Evolutionary conservation across 2,329 filamentous ascomycete genomes (phyloP), one percentile per base, ranked within the genome.

Genomic region (Diaporthe nobilis): DNA sequence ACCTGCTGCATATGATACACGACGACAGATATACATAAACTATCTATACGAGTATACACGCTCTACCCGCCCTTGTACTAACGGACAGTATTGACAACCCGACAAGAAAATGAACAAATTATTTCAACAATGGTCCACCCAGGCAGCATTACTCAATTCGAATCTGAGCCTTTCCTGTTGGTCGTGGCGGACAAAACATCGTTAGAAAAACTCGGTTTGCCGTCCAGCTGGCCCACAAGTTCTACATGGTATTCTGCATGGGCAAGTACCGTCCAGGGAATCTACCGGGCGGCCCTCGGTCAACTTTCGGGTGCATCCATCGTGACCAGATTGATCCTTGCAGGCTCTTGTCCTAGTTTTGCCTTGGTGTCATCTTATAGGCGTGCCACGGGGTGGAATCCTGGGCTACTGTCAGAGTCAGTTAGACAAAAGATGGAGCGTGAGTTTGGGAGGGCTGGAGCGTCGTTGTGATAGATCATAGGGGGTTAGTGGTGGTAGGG

Each of bases 271-370:
- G 49, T 55, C 55, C 49, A 42, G 55, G 9, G 31, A 28, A 17
- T 25, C 34, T 4, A 13, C 34, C 49, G 65, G 65, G n/a, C 65
- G 65, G 65, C 49, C 49, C 65, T 70, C 65, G 65, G 65, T 70
- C 65, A 70, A 70, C 49, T 70, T 70, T 53, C 65, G 65, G 65
- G 65, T 55, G 65, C 65, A 70, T 70, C n/a, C 65, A 42, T 42
- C 34, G 55, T 7, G n/a, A 42, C 34, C 34, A 51, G 65, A 70
- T 42, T 55, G 49, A 70, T 55, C 65, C 65, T 70, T 70, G 65
- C 34, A 70, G 47, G 13, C n/a, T 25, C 42, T 34, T 6, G 34
- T 55, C 65, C 49, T 70, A 70, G 65, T 28, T 42, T 42, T 55
- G 47, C 3, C 31, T 68, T 68, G 47, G 65, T 53, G 34, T 68